These are phyloP conservation scores for Westerdykella aurantiaca DNA, from an alignment of 2,329 filamentous ascomycete genomes.

Conservation along the genomic window DNA sequence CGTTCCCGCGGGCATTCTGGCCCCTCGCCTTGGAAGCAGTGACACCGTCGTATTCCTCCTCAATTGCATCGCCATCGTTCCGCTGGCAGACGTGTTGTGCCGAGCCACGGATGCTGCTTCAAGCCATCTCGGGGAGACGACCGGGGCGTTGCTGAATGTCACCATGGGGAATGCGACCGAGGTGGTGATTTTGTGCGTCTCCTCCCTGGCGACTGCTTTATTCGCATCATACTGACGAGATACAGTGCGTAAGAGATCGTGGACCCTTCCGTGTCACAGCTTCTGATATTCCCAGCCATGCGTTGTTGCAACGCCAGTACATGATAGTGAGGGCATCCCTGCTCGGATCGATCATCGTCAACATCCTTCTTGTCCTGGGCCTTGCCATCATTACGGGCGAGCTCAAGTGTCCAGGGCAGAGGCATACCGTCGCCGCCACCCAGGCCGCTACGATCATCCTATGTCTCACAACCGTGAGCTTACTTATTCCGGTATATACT, in stretches of 20 bases:
- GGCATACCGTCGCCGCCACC: conserved; percentile 80
- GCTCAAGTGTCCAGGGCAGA: conserved; percentile 68
- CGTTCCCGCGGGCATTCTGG: conserved; percentile 62
- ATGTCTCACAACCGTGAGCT: conserved; percentile 64
- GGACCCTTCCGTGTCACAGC: conserved; percentile 62
- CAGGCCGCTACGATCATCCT: conserved; percentile 76
- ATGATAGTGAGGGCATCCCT: conserved; percentile 82
- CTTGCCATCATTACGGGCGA: conserved; percentile 80
- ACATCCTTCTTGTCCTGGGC: conserved; percentile 75
- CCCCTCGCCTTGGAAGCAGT: conserved; percentile 49
- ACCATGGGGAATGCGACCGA: conserved; percentile 81
- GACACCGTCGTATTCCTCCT: conserved; percentile 51
- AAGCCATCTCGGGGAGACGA: conserved; percentile 69
- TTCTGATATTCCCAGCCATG: conserved; percentile 75
- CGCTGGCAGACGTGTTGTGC: conserved; percentile 10
- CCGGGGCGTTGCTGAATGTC: conserved; percentile 11
- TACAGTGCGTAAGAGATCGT: conserved; percentile 26
- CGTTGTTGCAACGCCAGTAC: conserved; percentile 64
- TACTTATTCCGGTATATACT: conserved; percentile 69
- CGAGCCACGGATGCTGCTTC: conserved; percentile 60
- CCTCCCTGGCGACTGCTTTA: conserved; percentile 69
- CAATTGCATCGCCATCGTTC: conserved; percentile 12
- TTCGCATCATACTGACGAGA: conserved; percentile 10
- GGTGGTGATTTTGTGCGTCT: conserved; percentile 64
- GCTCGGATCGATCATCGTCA: conserved; percentile 80